phyloP scores from a whole-genome alignment of 1,284 basidiomycete species.

The Filobasidium uniguttulatum region DNA sequence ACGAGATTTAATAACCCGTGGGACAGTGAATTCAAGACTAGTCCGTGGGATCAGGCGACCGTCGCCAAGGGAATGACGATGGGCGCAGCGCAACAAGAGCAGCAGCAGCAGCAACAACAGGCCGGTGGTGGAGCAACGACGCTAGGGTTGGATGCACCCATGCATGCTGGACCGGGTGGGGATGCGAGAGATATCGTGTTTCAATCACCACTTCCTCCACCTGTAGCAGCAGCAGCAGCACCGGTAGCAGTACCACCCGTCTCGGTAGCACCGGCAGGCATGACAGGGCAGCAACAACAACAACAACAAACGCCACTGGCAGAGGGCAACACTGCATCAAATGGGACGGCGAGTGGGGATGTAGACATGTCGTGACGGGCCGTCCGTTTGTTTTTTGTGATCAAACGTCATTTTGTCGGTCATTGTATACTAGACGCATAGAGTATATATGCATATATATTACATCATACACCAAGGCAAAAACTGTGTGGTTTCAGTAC shows the following conservation, averaged over 20 bases:
- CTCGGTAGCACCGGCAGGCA: not conserved
- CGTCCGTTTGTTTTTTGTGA: too few relatives aligned
- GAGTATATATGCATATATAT: too few relatives aligned
- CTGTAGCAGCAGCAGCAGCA: constrained; percentile 7
- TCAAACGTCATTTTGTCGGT: too few relatives aligned
- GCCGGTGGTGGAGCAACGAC: not conserved
- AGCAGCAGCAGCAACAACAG: not conserved
- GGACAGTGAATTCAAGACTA: constrained; percentile 13
- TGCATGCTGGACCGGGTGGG: not conserved
- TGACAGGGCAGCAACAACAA: too few relatives aligned
- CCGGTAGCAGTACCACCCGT: not conserved
- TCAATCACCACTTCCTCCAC: constrained; percentile 11
- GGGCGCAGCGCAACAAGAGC: not conserved
- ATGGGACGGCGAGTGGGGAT: not conserved
- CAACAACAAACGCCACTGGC: not conserved
- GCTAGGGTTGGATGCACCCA: constrained; percentile 4
- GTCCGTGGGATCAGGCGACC: constrained; percentile 1
- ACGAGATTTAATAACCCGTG: constrained; percentile 48
- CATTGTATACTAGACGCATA: too few relatives aligned
- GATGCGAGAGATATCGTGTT: constrained; percentile 7
- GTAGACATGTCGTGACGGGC: not conserved
- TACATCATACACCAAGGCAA: too few relatives aligned
- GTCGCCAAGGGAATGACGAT: not conserved
- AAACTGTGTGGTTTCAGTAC: too few relatives aligned
- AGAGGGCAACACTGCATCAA: too few relatives aligned